Percentiles rank a stretch among this genome's conserved stretches.
Evolutionary conservation across 768 basidiomycete genomes (phyloP).

Genomic region (Lentinula guzmanii): DNA sequence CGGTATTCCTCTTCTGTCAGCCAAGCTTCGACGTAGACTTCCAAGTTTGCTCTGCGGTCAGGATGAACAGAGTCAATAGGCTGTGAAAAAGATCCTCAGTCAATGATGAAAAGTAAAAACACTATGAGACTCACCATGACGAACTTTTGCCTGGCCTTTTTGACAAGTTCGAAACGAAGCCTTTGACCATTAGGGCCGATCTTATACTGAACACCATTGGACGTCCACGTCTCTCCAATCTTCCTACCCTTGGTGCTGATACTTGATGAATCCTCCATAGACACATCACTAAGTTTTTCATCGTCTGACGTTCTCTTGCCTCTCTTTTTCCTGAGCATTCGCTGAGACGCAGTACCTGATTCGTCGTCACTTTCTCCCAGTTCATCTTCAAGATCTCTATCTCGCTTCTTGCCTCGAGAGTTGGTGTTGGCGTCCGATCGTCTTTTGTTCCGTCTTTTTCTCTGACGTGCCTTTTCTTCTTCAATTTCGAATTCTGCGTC

Average conservation of each 20-base stretch:
- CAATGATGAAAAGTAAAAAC: slow-evolving; percentile 1
- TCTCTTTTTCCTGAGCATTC: slow-evolving; percentile 43
- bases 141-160: slow-evolving; percentile 63
- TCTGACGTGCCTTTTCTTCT: slow-evolving; percentile 35
- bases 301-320: slow-evolving; percentile 39
- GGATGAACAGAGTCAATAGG: slow-evolving; percentile 76
- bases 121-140: slow-evolving; percentile 51
- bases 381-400: slow-evolving; percentile 47
- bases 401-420: slow-evolving; percentile 60
- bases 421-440: slow-evolving; percentile 34
- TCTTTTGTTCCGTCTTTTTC: slow-evolving; percentile 48
- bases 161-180: slow-evolving; percentile 64
- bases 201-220: slow-evolving; percentile 64
- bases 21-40: slow-evolving; percentile 77
- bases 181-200: slow-evolving; percentile 66
- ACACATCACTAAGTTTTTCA: slow-evolving; percentile 35
- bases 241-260: slow-evolving; percentile 49
- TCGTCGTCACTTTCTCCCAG: slow-evolving; percentile 37
- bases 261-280: slow-evolving; percentile 43
- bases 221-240: slow-evolving; percentile 76
- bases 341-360: slow-evolving; percentile 17
- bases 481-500: slow-evolving; percentile 30
- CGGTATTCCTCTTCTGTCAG: slow-evolving; percentile 69
- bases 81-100: slow-evolving; percentile 27
- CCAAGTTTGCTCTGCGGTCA: slow-evolving; percentile 59